A percentile compares a stretch with the other conserved stretches of the same genome.
Conservation (phyloP, 805 yeast genomes). For the Schizosaccharomyces octosporus region DNA sequence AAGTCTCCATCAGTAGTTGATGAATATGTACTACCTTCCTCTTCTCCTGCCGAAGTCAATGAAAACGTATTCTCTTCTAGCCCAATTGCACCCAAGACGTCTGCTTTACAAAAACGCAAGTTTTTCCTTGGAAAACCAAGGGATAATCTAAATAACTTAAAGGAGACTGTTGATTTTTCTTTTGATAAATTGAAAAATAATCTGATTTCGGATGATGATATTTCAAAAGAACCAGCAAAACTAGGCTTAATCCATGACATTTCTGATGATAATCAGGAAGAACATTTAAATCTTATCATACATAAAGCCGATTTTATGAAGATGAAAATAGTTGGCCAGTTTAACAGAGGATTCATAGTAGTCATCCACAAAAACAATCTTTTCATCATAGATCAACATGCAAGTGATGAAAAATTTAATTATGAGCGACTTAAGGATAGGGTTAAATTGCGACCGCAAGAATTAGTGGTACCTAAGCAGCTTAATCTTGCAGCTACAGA, state of each 20-base stretch:
- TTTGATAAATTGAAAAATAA: not conserved
- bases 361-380: conserved; percentile 21
- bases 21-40: no score
- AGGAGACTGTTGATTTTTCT: not conserved
- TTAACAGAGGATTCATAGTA: conserved; percentile 81
- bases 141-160: not conserved
- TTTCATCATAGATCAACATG: conserved; percentile 89
- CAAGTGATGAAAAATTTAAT: conserved; percentile 85
- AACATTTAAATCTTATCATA: conserved; percentile 32
- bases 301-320: conserved; percentile 43
- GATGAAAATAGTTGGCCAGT: conserved; percentile 78
- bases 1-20: no score
- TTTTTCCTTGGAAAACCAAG: not conserved
- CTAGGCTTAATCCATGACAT: conserved; percentile 5
- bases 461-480: conserved; percentile 31
- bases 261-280: conserved; percentile 29
- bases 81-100: not conserved
- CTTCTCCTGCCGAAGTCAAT: not conserved
- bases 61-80: not conserved
- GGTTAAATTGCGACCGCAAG: conserved; percentile 41
- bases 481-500: conserved; percentile 56
- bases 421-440: conserved; percentile 44
- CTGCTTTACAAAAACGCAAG: not conserved
- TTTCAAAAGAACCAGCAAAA: not conserved
- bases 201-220: not conserved